Conservation (phyloP, 768 basidiomycete genomes). For the Crepidotus variabilis region DNA sequence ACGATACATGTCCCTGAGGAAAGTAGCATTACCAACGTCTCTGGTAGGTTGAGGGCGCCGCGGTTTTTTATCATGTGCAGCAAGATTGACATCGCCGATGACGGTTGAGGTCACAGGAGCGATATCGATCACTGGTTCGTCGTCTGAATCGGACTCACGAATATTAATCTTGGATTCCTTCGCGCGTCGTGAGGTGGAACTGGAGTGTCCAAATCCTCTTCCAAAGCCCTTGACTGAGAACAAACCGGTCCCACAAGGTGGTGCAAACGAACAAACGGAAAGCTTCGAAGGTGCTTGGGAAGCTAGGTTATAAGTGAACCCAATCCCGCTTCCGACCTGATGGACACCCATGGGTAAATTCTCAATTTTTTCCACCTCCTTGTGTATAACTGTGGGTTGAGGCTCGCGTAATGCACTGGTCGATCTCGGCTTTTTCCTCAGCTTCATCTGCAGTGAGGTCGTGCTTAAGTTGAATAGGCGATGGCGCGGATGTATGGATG, state of each 20-base stretch:
- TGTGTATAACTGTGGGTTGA: constrained; percentile 10
- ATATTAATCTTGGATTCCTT: neutral
- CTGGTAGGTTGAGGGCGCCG: neutral
- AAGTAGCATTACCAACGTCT: constrained; percentile 18
- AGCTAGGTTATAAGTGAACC: constrained; percentile 40
- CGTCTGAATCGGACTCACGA: neutral
- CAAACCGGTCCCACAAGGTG: constrained; percentile 15
- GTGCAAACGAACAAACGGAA: constrained; percentile 18
- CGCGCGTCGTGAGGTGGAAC: neutral
- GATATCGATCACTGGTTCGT: neutral
- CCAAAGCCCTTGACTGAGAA: constrained; percentile 18
- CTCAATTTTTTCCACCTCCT: constrained; percentile 20
- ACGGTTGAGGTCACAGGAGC: neutral
- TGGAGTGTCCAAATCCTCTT: constrained; percentile 10
- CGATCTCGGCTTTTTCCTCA: constrained; percentile 35
- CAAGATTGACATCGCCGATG: neutral
- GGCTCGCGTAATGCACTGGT: constrained; percentile 23
- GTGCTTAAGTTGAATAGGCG: constrained; percentile 28
- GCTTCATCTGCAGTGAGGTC: constrained; percentile 33
- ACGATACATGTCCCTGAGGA: constrained; percentile 24
- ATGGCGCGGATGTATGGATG: constrained; percentile 25
- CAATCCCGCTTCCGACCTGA: constrained; percentile 50
- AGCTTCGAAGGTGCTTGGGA: constrained; percentile 19
- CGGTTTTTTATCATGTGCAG: neutral
- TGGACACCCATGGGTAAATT: constrained; percentile 43